Percentiles rank a stretch among this genome's conserved stretches.
These are phyloP conservation scores for Suillus weaverae DNA, from an alignment of 768 basidiomycete genomes.

Conservation along the genomic window DNA sequence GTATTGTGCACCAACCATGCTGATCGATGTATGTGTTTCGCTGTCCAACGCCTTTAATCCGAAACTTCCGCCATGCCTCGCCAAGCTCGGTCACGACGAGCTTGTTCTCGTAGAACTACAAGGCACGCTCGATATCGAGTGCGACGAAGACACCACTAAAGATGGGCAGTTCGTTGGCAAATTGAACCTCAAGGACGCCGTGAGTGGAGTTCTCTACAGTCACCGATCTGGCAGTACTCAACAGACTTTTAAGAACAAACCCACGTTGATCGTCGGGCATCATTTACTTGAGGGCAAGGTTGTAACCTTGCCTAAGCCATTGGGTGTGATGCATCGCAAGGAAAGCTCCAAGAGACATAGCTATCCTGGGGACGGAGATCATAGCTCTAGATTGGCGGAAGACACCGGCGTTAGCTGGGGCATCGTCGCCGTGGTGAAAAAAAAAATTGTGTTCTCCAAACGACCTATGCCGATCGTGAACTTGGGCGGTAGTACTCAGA, in stretches of 20 bases:
- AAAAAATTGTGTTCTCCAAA: slow-evolving; percentile 82
- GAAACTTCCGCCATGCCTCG: slow-evolving; percentile 64
- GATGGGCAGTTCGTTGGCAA: slow-evolving; percentile 79
- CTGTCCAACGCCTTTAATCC: slow-evolving; percentile 33
- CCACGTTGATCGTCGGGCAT: slow-evolving; percentile 81
- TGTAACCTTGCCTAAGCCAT: slow-evolving; percentile 70
- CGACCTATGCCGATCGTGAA: slow-evolving; percentile 73
- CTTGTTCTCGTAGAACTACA: slow-evolving; percentile 87
- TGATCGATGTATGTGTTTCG: slow-evolving; percentile 55
- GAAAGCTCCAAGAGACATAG: slow-evolving; percentile 10
- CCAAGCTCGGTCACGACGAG: slow-evolving; percentile 75
- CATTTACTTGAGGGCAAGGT: slow-evolving; percentile 91
- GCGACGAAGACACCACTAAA: slow-evolving; percentile 46
- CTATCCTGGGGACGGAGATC: neutral
- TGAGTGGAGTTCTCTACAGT: slow-evolving; percentile 33
- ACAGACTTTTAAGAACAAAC: slow-evolving; percentile 55
- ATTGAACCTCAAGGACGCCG: slow-evolving; percentile 63
- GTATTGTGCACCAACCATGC: slow-evolving; percentile 43
- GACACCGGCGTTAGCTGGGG: slow-evolving; percentile 47
- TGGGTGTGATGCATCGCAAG: slow-evolving; percentile 69
- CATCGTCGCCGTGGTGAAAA: slow-evolving; percentile 69
- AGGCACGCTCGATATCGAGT: slow-evolving; percentile 75
- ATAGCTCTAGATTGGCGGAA: slow-evolving; percentile 1
- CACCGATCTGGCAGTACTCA: slow-evolving; percentile 4
- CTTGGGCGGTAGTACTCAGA: slow-evolving; percentile 14